phyloP scores from a whole-genome alignment of 768 basidiomycete species.

The Neoboletus subvelutipes region DNA sequence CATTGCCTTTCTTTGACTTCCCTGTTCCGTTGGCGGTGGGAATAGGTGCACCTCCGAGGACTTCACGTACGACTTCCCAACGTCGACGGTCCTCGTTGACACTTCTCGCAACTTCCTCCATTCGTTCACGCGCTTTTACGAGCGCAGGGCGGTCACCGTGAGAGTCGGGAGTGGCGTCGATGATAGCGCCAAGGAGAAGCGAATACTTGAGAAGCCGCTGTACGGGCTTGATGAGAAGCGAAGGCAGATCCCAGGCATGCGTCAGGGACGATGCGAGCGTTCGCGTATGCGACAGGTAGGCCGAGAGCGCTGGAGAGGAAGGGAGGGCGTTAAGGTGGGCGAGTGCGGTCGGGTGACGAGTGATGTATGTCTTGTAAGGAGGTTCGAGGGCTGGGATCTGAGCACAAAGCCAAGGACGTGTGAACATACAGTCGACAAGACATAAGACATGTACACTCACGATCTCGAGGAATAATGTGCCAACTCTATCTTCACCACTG shows the following conservation, averaged over 20 bases:
- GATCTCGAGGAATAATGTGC: constrained; percentile 64
- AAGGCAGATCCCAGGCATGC: constrained; percentile 90
- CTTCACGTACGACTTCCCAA: constrained; percentile 77
- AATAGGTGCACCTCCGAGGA: constrained; percentile 46
- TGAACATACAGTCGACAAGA: neutral
- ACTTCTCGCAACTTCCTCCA: constrained; percentile 71
- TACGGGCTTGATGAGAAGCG: constrained; percentile 95
- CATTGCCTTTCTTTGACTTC: constrained; percentile 39
- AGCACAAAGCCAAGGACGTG: neutral
- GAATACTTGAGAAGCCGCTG: constrained; percentile 95
- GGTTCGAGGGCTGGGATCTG: constrained; percentile 71
- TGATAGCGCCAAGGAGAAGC: constrained; percentile 74
- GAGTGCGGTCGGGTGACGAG: constrained; percentile 72
- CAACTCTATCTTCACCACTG: constrained; percentile 68
- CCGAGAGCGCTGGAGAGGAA: constrained; percentile 45
- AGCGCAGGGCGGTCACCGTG: constrained; percentile 58
- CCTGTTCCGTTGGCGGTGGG: constrained; percentile 39
- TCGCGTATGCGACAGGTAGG: constrained; percentile 68
- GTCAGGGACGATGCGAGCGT: constrained; percentile 68
- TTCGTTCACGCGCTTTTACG: constrained; percentile 36
- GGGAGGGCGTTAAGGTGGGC: constrained; percentile 56
- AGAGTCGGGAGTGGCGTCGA: constrained; percentile 67
- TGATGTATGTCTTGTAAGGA: constrained; percentile 79
- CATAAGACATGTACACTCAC: constrained; percentile 46
- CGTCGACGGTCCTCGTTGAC: constrained; percentile 79